Evolutionary conservation across 352 stramenopile species (phyloP).

Genomic region (Hyaloperonospora arabidopsidis): DNA sequence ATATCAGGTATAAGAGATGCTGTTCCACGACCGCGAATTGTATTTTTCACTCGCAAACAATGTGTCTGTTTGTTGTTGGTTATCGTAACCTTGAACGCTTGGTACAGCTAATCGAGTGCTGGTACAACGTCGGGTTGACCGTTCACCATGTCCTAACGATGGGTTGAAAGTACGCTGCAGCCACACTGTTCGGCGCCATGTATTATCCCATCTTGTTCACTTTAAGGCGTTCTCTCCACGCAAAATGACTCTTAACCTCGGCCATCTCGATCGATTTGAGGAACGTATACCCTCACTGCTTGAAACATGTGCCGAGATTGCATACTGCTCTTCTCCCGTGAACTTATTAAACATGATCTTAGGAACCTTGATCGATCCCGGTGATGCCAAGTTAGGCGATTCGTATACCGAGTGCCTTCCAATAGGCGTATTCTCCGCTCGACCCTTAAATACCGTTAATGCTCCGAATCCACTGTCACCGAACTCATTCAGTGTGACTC

Average conservation of each 20-base stretch:
- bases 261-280: not conserved
- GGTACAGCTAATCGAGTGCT: not conserved
- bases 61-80: not conserved
- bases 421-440: not conserved
- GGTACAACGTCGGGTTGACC: not conserved
- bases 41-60: not conserved
- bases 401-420: not conserved
- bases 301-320: not conserved
- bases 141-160: not conserved
- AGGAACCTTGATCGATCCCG: not conserved
- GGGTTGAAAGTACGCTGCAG: not conserved
- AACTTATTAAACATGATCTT: not conserved
- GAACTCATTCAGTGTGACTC: constrained; percentile 1
- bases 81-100: not conserved
- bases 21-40: not conserved
- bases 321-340: not conserved
- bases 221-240: not conserved
- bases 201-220: not conserved
- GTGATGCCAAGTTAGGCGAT: not conserved
- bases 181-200: not conserved
- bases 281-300: not conserved
- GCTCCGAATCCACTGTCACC: not conserved
- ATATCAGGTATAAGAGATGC: not conserved
- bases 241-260: not conserved
- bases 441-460: not conserved